A percentile compares a stretch with the other conserved stretches of the same genome.
Conservation (phyloP, 2,329 filamentous ascomycete species). For the Dactylellina cionopaga region DNA sequence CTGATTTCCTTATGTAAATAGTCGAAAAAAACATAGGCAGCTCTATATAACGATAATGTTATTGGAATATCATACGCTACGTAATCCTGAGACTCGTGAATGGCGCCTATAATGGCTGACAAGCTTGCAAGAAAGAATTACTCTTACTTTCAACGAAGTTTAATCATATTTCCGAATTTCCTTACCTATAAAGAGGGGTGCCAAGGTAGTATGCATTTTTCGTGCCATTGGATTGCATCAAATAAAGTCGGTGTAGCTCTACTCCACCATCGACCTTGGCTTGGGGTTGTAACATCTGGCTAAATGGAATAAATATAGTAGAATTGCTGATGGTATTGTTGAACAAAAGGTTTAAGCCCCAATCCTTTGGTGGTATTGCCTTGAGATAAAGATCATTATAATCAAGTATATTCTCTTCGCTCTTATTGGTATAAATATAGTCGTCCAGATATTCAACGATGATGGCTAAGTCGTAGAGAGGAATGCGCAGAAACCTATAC, state of each 20-base stretch:
- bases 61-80: not conserved
- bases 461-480: too few species aligned
- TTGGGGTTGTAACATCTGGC: not conserved
- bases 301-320: not conserved
- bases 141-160: not conserved
- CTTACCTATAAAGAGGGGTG: too few species aligned
- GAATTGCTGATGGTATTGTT: not conserved
- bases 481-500: too few species aligned
- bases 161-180: too few species aligned
- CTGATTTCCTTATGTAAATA: slow-evolving; percentile 75
- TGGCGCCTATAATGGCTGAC: not conserved
- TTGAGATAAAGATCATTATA: too few species aligned
- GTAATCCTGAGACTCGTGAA: not conserved
- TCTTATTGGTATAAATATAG: too few species aligned
- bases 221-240: not conserved
- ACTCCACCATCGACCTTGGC: not conserved
- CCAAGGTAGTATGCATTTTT: too few species aligned
- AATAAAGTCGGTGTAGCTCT: not conserved
- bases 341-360: not conserved
- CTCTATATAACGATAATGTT: not conserved
- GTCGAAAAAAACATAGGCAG: slow-evolving; percentile 77
- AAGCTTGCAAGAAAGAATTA: not conserved
- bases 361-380: not conserved
- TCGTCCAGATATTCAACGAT: too few species aligned
- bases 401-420: too few species aligned